Conservation (phyloP, 2,329 filamentous ascomycete genomes). For the Clarireedia paspali region DNA sequence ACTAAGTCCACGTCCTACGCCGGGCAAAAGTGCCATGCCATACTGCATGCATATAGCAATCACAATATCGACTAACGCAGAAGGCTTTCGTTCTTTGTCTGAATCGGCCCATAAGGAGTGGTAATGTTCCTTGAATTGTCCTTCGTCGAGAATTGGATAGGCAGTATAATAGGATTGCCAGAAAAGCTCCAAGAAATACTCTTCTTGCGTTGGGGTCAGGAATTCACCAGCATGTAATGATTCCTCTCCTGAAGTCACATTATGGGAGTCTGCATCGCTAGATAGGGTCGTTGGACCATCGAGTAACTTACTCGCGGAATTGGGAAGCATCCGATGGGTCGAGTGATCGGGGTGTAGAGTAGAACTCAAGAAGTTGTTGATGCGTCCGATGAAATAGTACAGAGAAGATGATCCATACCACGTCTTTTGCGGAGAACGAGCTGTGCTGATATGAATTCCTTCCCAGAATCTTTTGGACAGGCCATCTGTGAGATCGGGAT, state of each 20-base stretch:
- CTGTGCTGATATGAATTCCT: conserved; percentile 32
- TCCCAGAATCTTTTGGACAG: conserved; percentile 30
- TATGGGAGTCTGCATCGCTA: conserved; percentile 9
- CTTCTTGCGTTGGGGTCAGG: conserved; percentile 36
- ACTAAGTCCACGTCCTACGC: conserved; percentile 6
- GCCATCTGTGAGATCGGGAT: neutral
- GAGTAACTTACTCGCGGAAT: conserved; percentile 16
- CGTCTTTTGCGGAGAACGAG: conserved; percentile 31
- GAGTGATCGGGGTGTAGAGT: conserved; percentile 30
- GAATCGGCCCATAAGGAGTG: conserved; percentile 33
- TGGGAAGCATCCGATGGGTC: conserved; percentile 28
- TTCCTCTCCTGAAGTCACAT: conserved; percentile 6
- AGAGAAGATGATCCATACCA: conserved; percentile 39
- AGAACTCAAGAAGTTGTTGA: conserved; percentile 32
- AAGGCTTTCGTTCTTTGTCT: conserved; percentile 32
- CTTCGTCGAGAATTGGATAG: conserved; percentile 37
- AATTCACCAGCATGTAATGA: conserved; percentile 19
- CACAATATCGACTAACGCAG: conserved; percentile 44
- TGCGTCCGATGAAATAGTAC: conserved; percentile 38
- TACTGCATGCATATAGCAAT: conserved; percentile 45
- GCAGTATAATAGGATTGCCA: conserved; percentile 40
- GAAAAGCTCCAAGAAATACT: conserved; percentile 39
- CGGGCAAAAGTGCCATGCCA: conserved; percentile 27
- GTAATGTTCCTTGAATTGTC: conserved; percentile 37
- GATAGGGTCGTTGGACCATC: conserved; percentile 13